Base-by-base conservation (phyloP, 306 rosid species). In the Cyamopsis tetragonoloba region DNA sequence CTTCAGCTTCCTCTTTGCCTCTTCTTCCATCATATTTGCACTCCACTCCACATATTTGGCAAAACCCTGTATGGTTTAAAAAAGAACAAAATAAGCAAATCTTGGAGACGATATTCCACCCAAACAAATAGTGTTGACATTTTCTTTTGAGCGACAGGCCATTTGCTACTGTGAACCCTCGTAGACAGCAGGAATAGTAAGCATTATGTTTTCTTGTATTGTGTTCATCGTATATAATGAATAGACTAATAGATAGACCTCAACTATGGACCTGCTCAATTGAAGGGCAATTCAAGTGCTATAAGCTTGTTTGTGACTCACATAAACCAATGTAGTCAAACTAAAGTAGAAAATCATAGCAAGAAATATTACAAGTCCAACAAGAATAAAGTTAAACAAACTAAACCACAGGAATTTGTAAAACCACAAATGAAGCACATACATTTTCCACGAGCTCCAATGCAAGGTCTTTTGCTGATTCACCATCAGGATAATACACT, bases 21-120 rank as follows among this genome's bases (percentile, higher is more conserved):
- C 96, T 69, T 95, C 99, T 80, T 91, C 99, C 99, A 95, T 86
- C 92, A 82, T 91, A 62, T 88, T 91, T 13, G 97, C 99, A 76
- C 99, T 95, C 99, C 99, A 95, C 75, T 91, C 99, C 75, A 95
- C 95, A 72, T 86, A 95, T 71, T 85, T 95, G 27, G 89, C 97
- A 62, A 67, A 77, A 62, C 99, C 99, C 99, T 95, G 31, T 24
- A 56, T 20, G n/a, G 62, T 50, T 37, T 57, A 54, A 13, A 18
- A 20, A 13, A 15, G 13, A 26, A 37, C 37, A 22, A 44, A 15
- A 23, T 18, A 17, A 24, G 38, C n/a, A 34, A 42, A 34, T 26
- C 51, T 27, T 59, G 15, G 11, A 15, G 3, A 50, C 6, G 7
- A 9, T 32, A 72, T 23, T 38, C 15, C 41, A 50, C 12, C 50